Percentiles rank a stretch among this genome's conserved stretches.
Conservation (phyloP, 2,329 filamentous ascomycete species). For the Dothideomycetidae sp. region DNA sequence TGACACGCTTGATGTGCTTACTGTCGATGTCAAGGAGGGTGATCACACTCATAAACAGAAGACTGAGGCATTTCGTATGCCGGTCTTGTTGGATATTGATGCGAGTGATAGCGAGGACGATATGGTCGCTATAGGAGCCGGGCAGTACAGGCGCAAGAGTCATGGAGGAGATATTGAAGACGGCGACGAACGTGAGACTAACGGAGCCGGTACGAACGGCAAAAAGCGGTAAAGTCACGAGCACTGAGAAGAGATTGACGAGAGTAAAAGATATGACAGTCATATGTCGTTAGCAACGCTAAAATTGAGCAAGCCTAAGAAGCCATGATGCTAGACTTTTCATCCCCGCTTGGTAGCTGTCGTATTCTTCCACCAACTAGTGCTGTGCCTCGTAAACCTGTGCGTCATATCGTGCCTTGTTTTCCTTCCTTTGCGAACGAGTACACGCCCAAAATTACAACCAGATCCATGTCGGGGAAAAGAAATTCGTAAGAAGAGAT, state of each 20-base stretch:
- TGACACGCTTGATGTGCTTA: conserved; percentile 82
- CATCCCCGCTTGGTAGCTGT: too few relatives aligned
- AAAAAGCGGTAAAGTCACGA: conserved; percentile 4
- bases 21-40: conserved; percentile 41
- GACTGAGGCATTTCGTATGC: conserved; percentile 59
- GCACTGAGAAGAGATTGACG: too few relatives aligned
- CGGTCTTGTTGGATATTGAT: conserved; percentile 80
- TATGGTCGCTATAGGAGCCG: conserved; percentile 50
- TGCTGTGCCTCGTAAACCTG: too few relatives aligned
- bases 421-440: too few relatives aligned
- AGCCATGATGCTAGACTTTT: too few relatives aligned
- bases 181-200: conserved; percentile 32
- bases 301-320: too few relatives aligned
- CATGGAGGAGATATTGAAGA: conserved; percentile 58
- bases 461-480: too few relatives aligned
- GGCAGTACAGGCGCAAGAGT: conserved; percentile 78
- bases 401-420: too few relatives aligned
- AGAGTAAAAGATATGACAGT: too few relatives aligned
- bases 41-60: conserved; percentile 29
- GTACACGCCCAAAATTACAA: too few relatives aligned
- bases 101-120: conserved; percentile 96
- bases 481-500: conserved; percentile 1
- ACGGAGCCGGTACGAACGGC: neutral
- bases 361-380: too few relatives aligned
- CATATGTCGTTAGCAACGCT: too few relatives aligned